phyloP scores from a whole-genome alignment of 805 yeast species.

The Monosporozyma solicola region DNA sequence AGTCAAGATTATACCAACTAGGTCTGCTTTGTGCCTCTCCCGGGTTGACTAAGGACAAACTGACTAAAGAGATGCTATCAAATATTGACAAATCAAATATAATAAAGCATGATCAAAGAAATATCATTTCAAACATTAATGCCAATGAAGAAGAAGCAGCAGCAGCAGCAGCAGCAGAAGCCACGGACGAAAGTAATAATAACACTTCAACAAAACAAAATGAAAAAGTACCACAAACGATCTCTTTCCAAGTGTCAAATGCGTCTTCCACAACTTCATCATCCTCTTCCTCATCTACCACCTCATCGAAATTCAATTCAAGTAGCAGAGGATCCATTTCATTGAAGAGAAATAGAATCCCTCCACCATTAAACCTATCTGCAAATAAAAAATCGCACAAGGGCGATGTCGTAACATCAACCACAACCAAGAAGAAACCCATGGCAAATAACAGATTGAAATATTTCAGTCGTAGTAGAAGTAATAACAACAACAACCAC shows the following conservation, averaged over 20 bases:
- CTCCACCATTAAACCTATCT: constrained; percentile 19
- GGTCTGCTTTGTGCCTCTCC: constrained; percentile 24
- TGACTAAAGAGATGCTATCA: constrained; percentile 19
- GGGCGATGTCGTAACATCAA: neutral
- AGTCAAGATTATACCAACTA: constrained; percentile 4
- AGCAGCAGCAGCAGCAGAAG: neutral
- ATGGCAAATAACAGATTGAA: neutral
- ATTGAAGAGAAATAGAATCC: constrained; percentile 20
- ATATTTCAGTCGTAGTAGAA: neutral
- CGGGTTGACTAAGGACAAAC: constrained; percentile 17
- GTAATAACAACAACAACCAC: neutral
- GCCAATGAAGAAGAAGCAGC: neutral
- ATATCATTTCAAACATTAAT: constrained; percentile 7
- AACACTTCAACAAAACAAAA: neutral
- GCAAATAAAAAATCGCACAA: neutral
- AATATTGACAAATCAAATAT: constrained; percentile 19
- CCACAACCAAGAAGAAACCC: neutral
- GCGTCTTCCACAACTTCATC: neutral
- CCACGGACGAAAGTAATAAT: neutral
- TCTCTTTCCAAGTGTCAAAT: neutral
- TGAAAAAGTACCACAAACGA: neutral
- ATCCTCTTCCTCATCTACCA: neutral
- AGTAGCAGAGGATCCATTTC: constrained; percentile 5
- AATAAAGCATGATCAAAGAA: constrained; percentile 20
- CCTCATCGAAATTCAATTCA: neutral